A percentile compares a stretch with the other conserved stretches of the same genome.
These are phyloP conservation scores for Tetradesmus obliquus DNA, from an alignment of 139 green algal species.

Conservation along the genomic window DNA sequence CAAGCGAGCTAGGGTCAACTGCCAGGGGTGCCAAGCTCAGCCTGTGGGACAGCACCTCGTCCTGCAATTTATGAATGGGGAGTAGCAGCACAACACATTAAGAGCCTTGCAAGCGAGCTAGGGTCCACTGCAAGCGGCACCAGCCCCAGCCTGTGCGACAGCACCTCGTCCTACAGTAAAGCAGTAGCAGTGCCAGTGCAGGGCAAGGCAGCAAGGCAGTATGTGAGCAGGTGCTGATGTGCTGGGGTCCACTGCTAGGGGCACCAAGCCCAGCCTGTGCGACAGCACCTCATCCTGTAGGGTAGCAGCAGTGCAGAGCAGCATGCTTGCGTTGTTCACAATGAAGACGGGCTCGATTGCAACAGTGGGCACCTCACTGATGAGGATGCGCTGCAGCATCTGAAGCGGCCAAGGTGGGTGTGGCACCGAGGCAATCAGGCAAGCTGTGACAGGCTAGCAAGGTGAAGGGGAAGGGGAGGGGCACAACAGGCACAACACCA, in stretches of 20 bases:
- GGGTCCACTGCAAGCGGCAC: constrained; percentile 91
- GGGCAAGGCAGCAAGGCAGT: neutral
- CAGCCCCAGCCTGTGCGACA: constrained; percentile 94
- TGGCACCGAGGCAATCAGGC: no score
- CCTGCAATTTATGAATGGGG: no score
- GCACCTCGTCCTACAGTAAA: constrained; percentile 83
- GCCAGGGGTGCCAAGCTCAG: no score
- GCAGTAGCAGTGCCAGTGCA: neutral
- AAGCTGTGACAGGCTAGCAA: no score
- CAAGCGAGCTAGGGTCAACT: no score
- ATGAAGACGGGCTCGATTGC: constrained; percentile 52
- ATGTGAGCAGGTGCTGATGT: no score
- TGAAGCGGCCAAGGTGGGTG: neutral
- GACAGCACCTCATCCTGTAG: constrained; percentile 90
- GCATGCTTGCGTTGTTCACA: neutral
- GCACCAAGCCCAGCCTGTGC: constrained; percentile 94
- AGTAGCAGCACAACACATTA: no score
- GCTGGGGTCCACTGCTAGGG: constrained; percentile 64
- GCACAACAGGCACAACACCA: no score
- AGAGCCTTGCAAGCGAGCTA: constrained; percentile 72
- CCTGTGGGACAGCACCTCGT: no score
- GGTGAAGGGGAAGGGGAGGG: no score
- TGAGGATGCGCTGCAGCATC: constrained; percentile 90
- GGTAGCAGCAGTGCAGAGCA: neutral
- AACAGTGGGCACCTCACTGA: constrained; percentile 96